phyloP scores from a whole-genome alignment of 768 basidiomycete genomes.

The Clitopilus passeckerianus region DNA sequence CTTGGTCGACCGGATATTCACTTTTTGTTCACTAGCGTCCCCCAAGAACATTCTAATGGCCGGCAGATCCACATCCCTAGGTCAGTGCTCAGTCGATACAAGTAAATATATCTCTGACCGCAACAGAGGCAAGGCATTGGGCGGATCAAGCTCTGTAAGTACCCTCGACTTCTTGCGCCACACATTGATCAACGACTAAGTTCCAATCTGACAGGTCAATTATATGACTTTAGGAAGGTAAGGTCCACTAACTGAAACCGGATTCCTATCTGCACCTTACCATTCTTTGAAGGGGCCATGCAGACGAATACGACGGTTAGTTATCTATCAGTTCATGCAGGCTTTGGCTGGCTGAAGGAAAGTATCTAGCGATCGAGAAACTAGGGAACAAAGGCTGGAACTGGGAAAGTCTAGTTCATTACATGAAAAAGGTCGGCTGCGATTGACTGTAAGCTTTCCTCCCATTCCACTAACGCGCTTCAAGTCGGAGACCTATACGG shows the following conservation, averaged over 20 bases:
- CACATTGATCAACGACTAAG: not conserved
- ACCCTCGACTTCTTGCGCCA: not conserved
- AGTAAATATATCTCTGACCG: not conserved
- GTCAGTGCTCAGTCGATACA: not conserved
- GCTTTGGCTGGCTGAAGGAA: not conserved
- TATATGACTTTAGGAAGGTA: not conserved
- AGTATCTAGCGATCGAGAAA: not conserved
- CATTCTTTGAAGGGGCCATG: not conserved
- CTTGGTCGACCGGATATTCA: not conserved
- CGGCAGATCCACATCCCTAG: not conserved
- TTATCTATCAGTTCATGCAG: not conserved
- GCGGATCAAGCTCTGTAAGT: not conserved
- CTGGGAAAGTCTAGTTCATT: constrained; percentile 9
- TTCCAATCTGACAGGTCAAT: not conserved
- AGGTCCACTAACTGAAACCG: not conserved
- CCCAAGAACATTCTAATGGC: not conserved
- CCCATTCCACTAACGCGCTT: not conserved
- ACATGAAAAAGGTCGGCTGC: constrained; percentile 9
- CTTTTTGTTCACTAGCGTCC: not conserved
- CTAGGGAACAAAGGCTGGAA: constrained; percentile 14
- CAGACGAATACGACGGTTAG: not conserved
- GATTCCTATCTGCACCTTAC: not conserved
- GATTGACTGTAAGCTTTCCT: not conserved
- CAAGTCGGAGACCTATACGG: constrained; percentile 2
- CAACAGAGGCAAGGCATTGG: not conserved